Base-by-base conservation (phyloP, 108 stramenopile genomes). In the Cyclostephanos tholiformis region DNA sequence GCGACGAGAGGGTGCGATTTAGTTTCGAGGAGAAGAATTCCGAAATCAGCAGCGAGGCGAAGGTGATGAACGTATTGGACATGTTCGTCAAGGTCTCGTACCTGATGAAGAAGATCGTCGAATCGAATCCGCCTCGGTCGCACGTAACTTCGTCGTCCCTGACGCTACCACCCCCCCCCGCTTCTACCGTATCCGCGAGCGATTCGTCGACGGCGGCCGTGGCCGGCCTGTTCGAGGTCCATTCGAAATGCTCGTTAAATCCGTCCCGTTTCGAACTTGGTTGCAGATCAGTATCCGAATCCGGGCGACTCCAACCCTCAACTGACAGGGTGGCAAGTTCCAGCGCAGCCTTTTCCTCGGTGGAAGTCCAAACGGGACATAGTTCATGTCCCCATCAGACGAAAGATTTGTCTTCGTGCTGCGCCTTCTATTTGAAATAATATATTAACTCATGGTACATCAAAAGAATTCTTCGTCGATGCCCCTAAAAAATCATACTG, bases 11-110 rank as follows among this genome's bases (percentile, higher is more conserved):
- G 53, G 1, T 55, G 53, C 23, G 53, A 0, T 55, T 55, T 12
- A 55, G 53, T 55, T 55, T 55, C 53, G 53, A 55, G 26, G 53
- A 27, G 53, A 55, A 13, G 53, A 55, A 26, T 55, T 55, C 53
- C 53, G 53, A 55, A 27, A 55, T 55, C 26, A 27, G 53, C 26
- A 27, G 53, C 23, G 53, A 55, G 53, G 26, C 25, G 26, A 55
- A 26, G 3, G 23, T 55, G 53, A 55, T 2, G 26, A 13, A 27
- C 25, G 26, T 55, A 26, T 55, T 55, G 53, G 13, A 55, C 26
- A 55, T 55, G 53, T 55, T 55, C 26, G 53, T 55, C 53, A 55
- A 55, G 53, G 53, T 55, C 11, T 55, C 53, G 23, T 55, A 22
- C 13, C 53, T 23, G 53, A 55, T 55, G 53, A 55, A 55, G 23